Evolutionary conservation across 108 stramenopile species (phyloP), one percentile per base, ranked within the genome.

Genomic region (Nannochloropsis gaditana): DNA sequence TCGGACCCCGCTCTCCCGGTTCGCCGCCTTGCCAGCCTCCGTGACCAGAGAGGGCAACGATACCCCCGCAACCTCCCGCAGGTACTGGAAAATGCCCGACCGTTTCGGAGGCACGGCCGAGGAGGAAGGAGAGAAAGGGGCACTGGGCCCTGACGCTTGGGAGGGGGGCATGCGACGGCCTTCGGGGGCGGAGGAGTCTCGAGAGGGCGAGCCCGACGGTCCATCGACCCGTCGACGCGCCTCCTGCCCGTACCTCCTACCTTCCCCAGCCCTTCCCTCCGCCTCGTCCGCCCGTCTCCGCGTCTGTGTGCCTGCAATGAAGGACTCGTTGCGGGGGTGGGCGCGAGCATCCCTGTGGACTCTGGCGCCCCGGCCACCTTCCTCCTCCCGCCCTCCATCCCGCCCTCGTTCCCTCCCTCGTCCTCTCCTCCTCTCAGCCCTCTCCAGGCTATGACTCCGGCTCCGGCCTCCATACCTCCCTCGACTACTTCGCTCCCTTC

Each of bases 11-110:
- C 8, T n/a, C 59, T 73, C 59, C n/a, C 8, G 19, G 4, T 73
- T 8, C 59, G 59, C 59, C 59, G 15, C 5, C 59, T 73, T 15
- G 11, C 15, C 47, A 3, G 15, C 59, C 59, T 73, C 59, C 19
- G 47, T 50, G 47, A 50, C 15, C 15, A 50, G 59, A 73, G 59
- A 2, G 59, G 8, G 59, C 19, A 6, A 73, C 19, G 59, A n/a
- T 73, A 4, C 59, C n/a, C 59, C 59, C 15, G 59, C 19, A n/a
- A 3, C 59, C 15, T 73, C 59, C 19, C 19, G 19, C 4, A 73
- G 59, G 59, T 73, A 73, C n/a, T 73, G 59, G 8, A 73, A 73
- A 73, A 73, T 73, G 59, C 59, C 59, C 59, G 59, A 73, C 19
- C 59, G 59, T n/a, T 73, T 73, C 8, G 59, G 59, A 3, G 59